Percentiles rank a stretch among this genome's conserved stretches.
These are phyloP conservation scores for Erucastrum elatum DNA, from an alignment of 345 rosid species.

Conservation along the genomic window DNA sequence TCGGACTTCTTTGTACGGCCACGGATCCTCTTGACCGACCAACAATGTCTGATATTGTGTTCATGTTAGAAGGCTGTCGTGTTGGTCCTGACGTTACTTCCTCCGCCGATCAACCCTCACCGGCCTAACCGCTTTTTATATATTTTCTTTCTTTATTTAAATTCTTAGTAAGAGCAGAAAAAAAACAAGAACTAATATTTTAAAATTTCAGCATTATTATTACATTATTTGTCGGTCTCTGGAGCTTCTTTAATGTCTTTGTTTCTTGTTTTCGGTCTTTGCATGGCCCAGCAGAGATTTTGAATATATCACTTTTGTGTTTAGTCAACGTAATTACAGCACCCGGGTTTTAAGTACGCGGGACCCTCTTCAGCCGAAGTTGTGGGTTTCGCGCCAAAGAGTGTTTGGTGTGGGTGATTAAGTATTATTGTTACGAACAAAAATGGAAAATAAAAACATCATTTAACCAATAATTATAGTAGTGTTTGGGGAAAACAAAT, in stretches of 20 bases:
- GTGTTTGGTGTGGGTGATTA: background rate
- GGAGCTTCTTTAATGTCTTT: slow-evolving; percentile 37
- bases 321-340: slow-evolving; percentile 29
- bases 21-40: slow-evolving; percentile 89
- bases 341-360: slow-evolving; percentile 13
- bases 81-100: slow-evolving; percentile 84
- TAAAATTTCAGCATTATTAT: slow-evolving; percentile 7
- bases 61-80: slow-evolving; percentile 99
- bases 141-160: slow-evolving; percentile 5
- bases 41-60: slow-evolving; percentile 78
- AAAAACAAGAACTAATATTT: background rate
- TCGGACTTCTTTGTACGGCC: slow-evolving; percentile 88
- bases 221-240: slow-evolving; percentile 23
- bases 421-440: background rate
- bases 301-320: background rate
- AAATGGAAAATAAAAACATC: background rate
- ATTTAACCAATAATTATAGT: slow-evolving; percentile 20
- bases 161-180: background rate
- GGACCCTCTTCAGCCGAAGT: background rate
- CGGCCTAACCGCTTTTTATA: slow-evolving; percentile 46
- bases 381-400: slow-evolving; percentile 26
- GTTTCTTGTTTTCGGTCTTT: slow-evolving; percentile 16
- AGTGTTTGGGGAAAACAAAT: background rate
- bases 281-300: slow-evolving; percentile 20
- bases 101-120: slow-evolving; percentile 84